phyloP scores from a whole-genome alignment of 768 basidiomycete species.

The Lyophyllum semitale region DNA sequence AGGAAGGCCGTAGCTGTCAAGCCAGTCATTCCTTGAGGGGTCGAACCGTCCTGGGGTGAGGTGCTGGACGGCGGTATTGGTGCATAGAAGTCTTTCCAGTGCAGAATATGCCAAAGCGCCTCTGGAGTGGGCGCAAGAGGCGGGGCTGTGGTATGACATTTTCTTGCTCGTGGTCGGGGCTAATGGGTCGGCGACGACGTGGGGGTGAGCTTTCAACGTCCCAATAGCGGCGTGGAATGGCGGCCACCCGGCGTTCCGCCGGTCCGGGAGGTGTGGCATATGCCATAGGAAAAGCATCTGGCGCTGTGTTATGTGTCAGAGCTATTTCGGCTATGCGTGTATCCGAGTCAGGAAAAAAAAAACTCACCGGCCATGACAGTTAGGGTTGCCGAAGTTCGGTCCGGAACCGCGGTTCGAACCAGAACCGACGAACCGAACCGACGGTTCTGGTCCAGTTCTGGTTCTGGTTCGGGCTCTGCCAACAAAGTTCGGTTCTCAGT shows the following conservation, averaged over 20 bases:
- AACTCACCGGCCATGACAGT: constrained; percentile 40
- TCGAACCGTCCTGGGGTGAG: constrained; percentile 7
- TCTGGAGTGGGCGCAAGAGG: constrained; percentile 27
- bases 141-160: constrained; percentile 22
- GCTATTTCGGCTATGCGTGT: background rate
- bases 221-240: constrained; percentile 12
- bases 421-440: no score
- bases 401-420: no score
- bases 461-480: no score
- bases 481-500: no score
- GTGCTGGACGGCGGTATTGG: constrained; percentile 11
- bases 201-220: constrained; percentile 19
- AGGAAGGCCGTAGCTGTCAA: background rate
- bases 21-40: constrained; percentile 12
- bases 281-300: constrained; percentile 31
- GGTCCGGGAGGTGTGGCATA: background rate
- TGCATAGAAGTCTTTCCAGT: constrained; percentile 38
- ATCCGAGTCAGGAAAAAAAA: no score
- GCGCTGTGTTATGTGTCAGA: constrained; percentile 31
- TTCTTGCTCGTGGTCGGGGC: constrained; percentile 34
- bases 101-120: constrained; percentile 42
- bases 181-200: constrained; percentile 17
- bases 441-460: no score
- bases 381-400: no score
- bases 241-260: background rate